These are phyloP conservation scores for Sindora glabra DNA, from an alignment of 306 rosid genomes.

Conservation along the genomic window DNA sequence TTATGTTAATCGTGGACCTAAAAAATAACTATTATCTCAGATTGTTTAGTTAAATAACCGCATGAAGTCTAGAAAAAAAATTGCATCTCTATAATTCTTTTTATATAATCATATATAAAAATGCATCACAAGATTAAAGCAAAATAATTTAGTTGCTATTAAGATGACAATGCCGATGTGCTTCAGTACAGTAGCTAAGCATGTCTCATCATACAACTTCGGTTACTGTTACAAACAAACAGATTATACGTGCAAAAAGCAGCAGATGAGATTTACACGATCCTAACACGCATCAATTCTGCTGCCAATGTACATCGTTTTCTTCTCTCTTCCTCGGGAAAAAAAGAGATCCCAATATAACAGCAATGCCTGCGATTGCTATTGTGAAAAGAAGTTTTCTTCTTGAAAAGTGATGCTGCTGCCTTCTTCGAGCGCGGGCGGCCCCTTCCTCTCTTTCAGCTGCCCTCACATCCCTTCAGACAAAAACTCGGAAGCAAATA, in stretches of 20 bases:
- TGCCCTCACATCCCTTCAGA: slow-evolving; percentile 65
- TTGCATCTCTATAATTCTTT: too few relatives aligned
- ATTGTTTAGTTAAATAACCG: too few relatives aligned
- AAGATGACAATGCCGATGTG: slow-evolving; percentile 20
- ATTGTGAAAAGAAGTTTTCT: slow-evolving; percentile 62
- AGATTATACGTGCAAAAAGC: too few relatives aligned
- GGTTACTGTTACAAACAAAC: slow-evolving; percentile 17
- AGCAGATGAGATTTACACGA: slow-evolving; percentile 40
- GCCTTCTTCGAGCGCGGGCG: slow-evolving; percentile 56
- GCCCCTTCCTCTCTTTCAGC: slow-evolving; percentile 52
- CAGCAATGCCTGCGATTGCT: slow-evolving; percentile 82
- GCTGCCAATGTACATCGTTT: slow-evolving; percentile 42
- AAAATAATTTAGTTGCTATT: too few relatives aligned
- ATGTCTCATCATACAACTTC: background rate
- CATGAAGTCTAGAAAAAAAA: too few relatives aligned
- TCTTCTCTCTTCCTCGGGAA: slow-evolving; percentile 57
- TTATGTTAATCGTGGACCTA: too few relatives aligned
- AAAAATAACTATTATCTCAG: too few relatives aligned
- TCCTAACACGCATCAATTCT: slow-evolving; percentile 7
- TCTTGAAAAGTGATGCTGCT: slow-evolving; percentile 45
- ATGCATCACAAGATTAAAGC: too few relatives aligned
- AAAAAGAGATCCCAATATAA: slow-evolving; percentile 69
- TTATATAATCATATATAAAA: too few relatives aligned
- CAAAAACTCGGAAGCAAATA: too few relatives aligned
- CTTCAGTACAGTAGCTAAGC: too few relatives aligned